Evolutionary conservation across 208 protist genomes (phyloP), one percentile per base, ranked within the genome.

Genomic region (Crithidia expoeki): DNA sequence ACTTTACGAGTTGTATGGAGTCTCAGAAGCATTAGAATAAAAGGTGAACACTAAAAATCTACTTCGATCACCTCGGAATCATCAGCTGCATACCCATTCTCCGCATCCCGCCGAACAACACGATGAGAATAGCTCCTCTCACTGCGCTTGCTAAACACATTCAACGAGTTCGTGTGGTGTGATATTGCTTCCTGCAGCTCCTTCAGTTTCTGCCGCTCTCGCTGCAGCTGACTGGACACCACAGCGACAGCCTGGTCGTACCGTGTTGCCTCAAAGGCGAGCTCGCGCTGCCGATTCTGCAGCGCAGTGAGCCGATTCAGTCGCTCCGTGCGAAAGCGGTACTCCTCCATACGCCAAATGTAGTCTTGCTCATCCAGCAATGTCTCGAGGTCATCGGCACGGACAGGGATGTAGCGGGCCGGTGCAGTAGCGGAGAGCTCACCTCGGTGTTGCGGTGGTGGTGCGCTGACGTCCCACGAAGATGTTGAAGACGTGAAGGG

Each of bases 311-410:
- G 42, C 4, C 74, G 74, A 28, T 71, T 67, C 47, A 81, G 74
- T 5, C 86, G 74, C 67, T 92, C 86, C 2, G 81, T 89, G 36
- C 84, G 62, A 52, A 92, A 92, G 44, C 84, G 86, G 30, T 80
- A 71, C 25, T 76, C 81, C 72, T 92, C 86, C 83, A 89, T 89
- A 28, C 70, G 49, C 86, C 86, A 92, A 9, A 79, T 58, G 71
- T 89, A 80, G 5, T 92, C 78, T 40, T 75, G 62, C 60, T 88
- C 74, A 5, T 72, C 76, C 12, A 88, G 44, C 9, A 78, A 59
- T 23, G 78, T 77, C 38, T 76, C 66, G 4, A 84, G 67, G 47
- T 82, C 80, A 46, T 81, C 77, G 0, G 78, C 70, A 33, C 55
- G 42, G 47, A 83, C 49, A 32, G 49, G 28, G 33, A 63, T 46